Conservation (phyloP, 768 basidiomycete genomes). For the Gyrodon lividus region DNA sequence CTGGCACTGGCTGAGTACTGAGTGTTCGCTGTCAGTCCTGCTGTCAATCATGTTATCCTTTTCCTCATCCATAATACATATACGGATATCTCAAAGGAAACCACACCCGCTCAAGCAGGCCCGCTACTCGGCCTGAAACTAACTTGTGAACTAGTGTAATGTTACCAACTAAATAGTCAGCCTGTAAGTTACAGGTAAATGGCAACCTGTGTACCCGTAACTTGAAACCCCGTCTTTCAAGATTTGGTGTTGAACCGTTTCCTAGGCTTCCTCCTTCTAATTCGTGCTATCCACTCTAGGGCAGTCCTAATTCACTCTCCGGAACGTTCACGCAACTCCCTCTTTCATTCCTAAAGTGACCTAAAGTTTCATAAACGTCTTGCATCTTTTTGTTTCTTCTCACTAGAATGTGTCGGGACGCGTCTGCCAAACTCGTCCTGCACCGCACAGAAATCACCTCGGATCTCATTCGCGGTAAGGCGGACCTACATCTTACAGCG, state of each 20-base stretch:
- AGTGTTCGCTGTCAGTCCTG: not conserved
- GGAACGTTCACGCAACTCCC: conserved; percentile 11
- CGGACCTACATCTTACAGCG: conserved; percentile 21
- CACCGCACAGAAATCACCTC: conserved; percentile 32
- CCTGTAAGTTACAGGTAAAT: too few species aligned
- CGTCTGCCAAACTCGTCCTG: conserved; percentile 33
- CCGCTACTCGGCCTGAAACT: too few species aligned
- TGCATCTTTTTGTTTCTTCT: conserved; percentile 18
- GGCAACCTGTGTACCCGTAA: too few species aligned
- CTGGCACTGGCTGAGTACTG: not conserved
- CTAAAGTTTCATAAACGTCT: conserved; percentile 33
- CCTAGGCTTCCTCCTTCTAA: conserved; percentile 4
- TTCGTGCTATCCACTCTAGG: conserved; percentile 5
- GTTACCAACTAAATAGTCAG: too few species aligned
- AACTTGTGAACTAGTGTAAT: too few species aligned
- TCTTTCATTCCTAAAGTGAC: conserved; percentile 33
- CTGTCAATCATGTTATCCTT: too few species aligned
- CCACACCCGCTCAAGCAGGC: not conserved
- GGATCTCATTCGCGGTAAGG: conserved; percentile 29
- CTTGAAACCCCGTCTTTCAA: too few species aligned
- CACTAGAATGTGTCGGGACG: conserved; percentile 30
- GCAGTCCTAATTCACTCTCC: conserved; percentile 8
- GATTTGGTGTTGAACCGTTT: not conserved
- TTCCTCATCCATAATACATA: too few species aligned
- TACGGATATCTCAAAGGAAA: conserved; percentile 26